Conservation (phyloP, 169 alveolate genomes). For the Plasmodium gonderi region DNA sequence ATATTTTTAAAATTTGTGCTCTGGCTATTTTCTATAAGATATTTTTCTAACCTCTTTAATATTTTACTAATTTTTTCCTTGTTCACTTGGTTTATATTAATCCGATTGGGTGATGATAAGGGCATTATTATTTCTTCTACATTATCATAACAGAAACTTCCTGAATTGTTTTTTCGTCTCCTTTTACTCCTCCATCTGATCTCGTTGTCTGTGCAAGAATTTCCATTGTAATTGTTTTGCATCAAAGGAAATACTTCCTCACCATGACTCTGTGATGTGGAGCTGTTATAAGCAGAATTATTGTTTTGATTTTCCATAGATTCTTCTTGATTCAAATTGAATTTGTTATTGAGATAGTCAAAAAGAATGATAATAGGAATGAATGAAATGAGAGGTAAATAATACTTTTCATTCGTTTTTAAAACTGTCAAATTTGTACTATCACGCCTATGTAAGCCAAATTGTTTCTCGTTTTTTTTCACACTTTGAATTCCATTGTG, state of each 20-base stretch:
- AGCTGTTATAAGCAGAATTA: neutral
- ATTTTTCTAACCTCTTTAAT: constrained; percentile 34
- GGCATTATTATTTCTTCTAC: neutral
- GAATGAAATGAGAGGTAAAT: constrained; percentile 34
- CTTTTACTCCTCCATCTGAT: neutral
- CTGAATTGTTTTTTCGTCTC: neutral
- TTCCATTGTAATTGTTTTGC: neutral
- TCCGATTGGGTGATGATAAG: neutral
- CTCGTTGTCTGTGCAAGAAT: neutral
- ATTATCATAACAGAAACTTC: constrained; percentile 16
- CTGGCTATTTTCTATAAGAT: constrained; percentile 13
- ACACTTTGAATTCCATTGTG: neutral
- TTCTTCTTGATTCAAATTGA: neutral
- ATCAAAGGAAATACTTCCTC: neutral
- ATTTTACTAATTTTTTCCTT: constrained; percentile 18
- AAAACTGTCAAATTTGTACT: neutral
- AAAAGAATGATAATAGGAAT: constrained; percentile 21
- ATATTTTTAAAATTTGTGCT: constrained; percentile 24
- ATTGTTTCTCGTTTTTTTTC: neutral
- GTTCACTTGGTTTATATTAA: neutral
- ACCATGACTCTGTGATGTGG: neutral
- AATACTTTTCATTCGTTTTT: constrained; percentile 16
- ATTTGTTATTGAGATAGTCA: constrained; percentile 20
- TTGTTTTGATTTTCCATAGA: neutral
- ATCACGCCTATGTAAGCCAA: neutral